Evolutionary conservation across 257 asterid genomes (phyloP).

Genomic region (Capsicum rhomboideum): DNA sequence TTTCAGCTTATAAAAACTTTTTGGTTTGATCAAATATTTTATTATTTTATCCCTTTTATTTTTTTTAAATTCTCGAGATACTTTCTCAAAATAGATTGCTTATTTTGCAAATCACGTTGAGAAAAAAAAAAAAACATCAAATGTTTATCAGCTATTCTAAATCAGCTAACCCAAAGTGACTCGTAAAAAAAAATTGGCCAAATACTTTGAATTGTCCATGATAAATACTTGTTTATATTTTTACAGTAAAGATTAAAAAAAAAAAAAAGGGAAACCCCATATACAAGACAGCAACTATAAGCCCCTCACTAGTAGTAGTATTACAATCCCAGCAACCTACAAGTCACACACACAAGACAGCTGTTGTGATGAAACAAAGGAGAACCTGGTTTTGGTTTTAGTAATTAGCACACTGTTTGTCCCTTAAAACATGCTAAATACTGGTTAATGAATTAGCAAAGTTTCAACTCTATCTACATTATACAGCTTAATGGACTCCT

Average conservation of each 20-base stretch:
- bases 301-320: no score
- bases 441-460: background rate
- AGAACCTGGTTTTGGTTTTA: background rate
- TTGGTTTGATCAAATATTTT: no score
- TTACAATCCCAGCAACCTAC: background rate
- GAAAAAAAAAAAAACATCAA: background rate
- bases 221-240: background rate
- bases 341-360: background rate
- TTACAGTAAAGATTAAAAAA: background rate
- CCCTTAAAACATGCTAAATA: background rate
- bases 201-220: background rate
- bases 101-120: background rate
- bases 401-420: background rate
- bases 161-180: background rate
- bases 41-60: background rate
- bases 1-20: no score
- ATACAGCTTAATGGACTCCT: slow-evolving; percentile 28
- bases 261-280: background rate
- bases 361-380: background rate
- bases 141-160: background rate
- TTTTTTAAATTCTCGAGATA: no score
- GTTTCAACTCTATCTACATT: slow-evolving; percentile 31
- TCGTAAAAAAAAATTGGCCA: background rate
- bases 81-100: background rate
- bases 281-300: background rate